Evolutionary conservation across 768 basidiomycete species (phyloP).

Genomic region (Plicaturopsis crispa): DNA sequence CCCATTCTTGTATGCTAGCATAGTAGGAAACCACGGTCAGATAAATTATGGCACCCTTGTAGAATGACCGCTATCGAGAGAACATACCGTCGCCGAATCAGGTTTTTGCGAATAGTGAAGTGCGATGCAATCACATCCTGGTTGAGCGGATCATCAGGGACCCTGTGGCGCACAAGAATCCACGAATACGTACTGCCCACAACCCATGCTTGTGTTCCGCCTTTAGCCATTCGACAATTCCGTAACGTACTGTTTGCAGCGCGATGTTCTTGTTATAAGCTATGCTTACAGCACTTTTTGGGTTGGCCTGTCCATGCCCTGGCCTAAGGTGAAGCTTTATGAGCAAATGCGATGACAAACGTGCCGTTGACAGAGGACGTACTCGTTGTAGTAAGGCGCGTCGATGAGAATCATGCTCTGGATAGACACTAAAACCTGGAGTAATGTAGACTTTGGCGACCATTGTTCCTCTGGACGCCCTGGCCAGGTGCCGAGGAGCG

Average conservation of each 20-base stretch:
- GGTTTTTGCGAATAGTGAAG: slow-evolving; percentile 32
- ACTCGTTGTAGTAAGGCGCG: slow-evolving; percentile 52
- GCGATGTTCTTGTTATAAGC: slow-evolving; percentile 37
- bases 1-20: slow-evolving; percentile 28
- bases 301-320: slow-evolving; percentile 35
- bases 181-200: slow-evolving; percentile 32
- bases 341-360: slow-evolving; percentile 1
- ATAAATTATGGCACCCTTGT: neutral
- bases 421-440: slow-evolving; percentile 51
- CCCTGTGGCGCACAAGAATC: neutral
- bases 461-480: slow-evolving; percentile 43
- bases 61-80: slow-evolving; percentile 1
- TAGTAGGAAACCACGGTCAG: neutral
- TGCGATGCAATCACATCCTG: slow-evolving; percentile 46
- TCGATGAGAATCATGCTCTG: slow-evolving; percentile 55
- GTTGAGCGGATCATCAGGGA: slow-evolving; percentile 1
- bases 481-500: slow-evolving; percentile 47
- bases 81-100: slow-evolving; percentile 35
- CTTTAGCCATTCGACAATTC: slow-evolving; percentile 45
- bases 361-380: slow-evolving; percentile 13
- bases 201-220: slow-evolving; percentile 33
- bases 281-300: slow-evolving; percentile 26
- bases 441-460: slow-evolving; percentile 42
- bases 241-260: slow-evolving; percentile 40
- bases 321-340: slow-evolving; percentile 26